Evolutionary conservation across 1,139 yeast species (phyloP).

Genomic region (Yamadazyma epiphylla): DNA sequence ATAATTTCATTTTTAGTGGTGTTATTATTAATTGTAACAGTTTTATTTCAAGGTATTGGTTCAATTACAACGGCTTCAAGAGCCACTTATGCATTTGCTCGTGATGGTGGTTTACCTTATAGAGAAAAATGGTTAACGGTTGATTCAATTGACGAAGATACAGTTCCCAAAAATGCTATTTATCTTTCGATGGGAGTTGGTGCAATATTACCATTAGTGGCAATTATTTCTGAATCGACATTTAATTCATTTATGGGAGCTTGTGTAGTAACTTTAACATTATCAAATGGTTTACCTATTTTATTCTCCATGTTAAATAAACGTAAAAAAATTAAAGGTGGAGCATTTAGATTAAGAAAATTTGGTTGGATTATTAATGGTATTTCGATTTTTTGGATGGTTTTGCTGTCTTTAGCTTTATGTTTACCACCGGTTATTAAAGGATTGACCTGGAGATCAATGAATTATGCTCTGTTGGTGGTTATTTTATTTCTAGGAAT

Average conservation of each 20-base stretch:
- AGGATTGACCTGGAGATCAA: conserved; percentile 48
- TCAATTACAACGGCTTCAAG: conserved; percentile 83
- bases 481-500: conserved; percentile 45
- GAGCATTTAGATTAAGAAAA: conserved; percentile 63
- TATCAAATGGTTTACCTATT: conserved; percentile 78
- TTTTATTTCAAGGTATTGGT: conserved; percentile 75
- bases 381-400: conserved; percentile 58
- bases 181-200: conserved; percentile 66
- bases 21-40: conserved; percentile 64
- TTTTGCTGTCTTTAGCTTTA: conserved; percentile 56
- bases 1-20: conserved; percentile 66
- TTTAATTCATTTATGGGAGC: conserved; percentile 85
- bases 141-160: conserved; percentile 51
- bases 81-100: conserved; percentile 80
- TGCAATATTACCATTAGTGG: conserved; percentile 56
- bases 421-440: conserved; percentile 76
- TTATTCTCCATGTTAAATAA: conserved; percentile 58
- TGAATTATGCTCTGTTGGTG: conserved; percentile 76
- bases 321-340: conserved; percentile 62
- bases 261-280: conserved; percentile 73
- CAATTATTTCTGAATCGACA: conserved; percentile 69
- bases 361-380: conserved; percentile 65
- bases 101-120: conserved; percentile 84
- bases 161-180: conserved; percentile 71
- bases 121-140: conserved; percentile 64